Evolutionary conservation across 331 rosid genomes (phyloP).

Genomic region (Phaseolus coccineus): DNA sequence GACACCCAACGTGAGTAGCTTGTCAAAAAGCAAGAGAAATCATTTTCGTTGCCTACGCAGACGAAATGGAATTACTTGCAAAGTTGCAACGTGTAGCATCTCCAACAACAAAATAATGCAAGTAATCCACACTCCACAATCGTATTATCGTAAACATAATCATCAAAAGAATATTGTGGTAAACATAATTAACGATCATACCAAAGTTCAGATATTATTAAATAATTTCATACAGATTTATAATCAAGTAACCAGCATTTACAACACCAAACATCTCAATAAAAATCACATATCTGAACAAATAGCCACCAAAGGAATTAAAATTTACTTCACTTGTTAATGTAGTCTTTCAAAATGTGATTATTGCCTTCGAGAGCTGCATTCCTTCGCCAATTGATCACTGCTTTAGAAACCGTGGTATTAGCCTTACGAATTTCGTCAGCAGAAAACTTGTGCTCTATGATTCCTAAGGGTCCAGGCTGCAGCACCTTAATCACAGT

Average conservation of each 20-base stretch:
- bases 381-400: conserved; percentile 73
- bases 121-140: neutral
- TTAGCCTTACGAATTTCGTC: conserved; percentile 72
- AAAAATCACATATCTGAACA: conserved; percentile 14
- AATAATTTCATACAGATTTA: neutral
- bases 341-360: conserved; percentile 57
- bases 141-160: conserved; percentile 6
- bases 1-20: neutral
- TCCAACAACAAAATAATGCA: conserved; percentile 3
- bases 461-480: conserved; percentile 93
- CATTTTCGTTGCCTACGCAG: no score
- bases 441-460: conserved; percentile 84
- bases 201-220: conserved; percentile 27
- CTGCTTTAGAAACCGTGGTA: conserved; percentile 66
- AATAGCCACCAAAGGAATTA: neutral
- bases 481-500: conserved; percentile 85
- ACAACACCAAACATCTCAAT: neutral
- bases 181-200: neutral
- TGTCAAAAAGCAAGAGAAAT: neutral
- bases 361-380: conserved; percentile 54
- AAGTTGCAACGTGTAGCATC: conserved; percentile 20
- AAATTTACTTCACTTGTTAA: conserved; percentile 48
- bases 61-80: conserved; percentile 1
- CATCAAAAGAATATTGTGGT: neutral
- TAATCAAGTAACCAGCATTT: neutral